phyloP scores from a whole-genome alignment of 352 stramenopile species.

The Globisporangium emineosum region DNA sequence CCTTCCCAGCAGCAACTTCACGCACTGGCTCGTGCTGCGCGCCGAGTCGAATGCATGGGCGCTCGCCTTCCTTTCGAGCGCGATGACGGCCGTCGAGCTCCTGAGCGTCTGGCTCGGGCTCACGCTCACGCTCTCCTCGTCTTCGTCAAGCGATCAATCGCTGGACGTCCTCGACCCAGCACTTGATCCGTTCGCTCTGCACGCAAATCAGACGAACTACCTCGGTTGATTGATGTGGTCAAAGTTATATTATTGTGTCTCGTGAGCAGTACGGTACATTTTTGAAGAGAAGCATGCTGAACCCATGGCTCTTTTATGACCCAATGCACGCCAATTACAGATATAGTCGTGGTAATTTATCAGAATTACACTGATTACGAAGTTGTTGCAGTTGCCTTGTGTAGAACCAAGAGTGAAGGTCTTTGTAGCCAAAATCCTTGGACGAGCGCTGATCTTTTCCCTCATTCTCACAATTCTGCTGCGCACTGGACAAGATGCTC shows the following conservation, averaged over 20 bases:
- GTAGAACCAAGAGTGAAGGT: not conserved
- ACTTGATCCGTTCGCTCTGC: slow-evolving; percentile 1
- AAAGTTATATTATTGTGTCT: not conserved
- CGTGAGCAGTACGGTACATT: not conserved
- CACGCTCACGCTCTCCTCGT: not conserved
- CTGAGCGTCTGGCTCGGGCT: slow-evolving; percentile 7
- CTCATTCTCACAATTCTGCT: not conserved
- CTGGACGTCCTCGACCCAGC: not conserved
- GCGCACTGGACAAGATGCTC: not conserved
- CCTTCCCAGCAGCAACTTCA: too few species aligned
- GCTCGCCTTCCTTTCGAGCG: slow-evolving; percentile 8
- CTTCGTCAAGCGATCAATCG: not conserved
- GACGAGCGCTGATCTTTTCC: not conserved
- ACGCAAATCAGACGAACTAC: not conserved
- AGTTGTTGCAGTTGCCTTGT: not conserved
- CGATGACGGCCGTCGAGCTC: not conserved
- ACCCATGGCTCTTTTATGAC: not conserved
- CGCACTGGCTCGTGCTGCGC: slow-evolving; percentile 7
- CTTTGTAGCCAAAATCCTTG: not conserved
- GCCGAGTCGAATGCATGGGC: slow-evolving; percentile 8
- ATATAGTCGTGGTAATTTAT: not conserved
- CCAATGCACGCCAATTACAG: not conserved
- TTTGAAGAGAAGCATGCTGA: not conserved
- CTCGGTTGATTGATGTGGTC: not conserved
- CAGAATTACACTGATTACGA: not conserved